A percentile compares a stretch with the other conserved stretches of the same genome.
phyloP scores from a whole-genome alignment of 179 eudicot genomes.

The Carnegiea gigantea region DNA sequence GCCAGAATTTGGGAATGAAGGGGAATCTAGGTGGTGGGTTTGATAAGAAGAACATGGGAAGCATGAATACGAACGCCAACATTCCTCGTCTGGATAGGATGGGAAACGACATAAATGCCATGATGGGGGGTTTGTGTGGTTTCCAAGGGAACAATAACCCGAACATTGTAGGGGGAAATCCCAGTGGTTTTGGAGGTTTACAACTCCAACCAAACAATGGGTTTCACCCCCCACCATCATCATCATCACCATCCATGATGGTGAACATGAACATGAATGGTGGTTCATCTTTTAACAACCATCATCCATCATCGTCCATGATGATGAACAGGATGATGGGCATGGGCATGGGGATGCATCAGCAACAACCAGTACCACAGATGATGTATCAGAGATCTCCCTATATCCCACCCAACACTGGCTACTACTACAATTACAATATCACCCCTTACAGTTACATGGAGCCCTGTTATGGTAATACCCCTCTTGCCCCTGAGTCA shows the following conservation, averaged over 20 bases:
- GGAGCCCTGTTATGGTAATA: conserved; percentile 26
- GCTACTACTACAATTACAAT: conserved; percentile 55
- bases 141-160: conserved; percentile 16
- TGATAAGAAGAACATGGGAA: conserved; percentile 43
- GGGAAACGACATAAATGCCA: conserved; percentile 40
- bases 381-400: conserved; percentile 72
- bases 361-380: conserved; percentile 42
- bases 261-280: conserved; percentile 41
- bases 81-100: conserved; percentile 14
- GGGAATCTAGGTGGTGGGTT: conserved; percentile 35
- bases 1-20: conserved; percentile 36
- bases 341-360: conserved; percentile 23
- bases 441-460: conserved; percentile 35
- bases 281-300: conserved; percentile 14
- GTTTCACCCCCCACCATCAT: conserved; percentile 11
- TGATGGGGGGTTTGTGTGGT: conserved; percentile 31
- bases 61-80: conserved; percentile 38
- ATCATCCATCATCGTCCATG: conserved; percentile 27
- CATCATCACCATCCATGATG: conserved; percentile 32
- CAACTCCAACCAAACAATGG: conserved; percentile 31
- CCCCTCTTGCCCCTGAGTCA: conserved; percentile 25
- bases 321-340: conserved; percentile 55
- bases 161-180: conserved; percentile 20
- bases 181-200: conserved; percentile 29
- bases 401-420: conserved; percentile 52